Evolutionary conservation across 768 basidiomycete species (phyloP), one percentile per base, ranked within the genome.

Genomic region (Hericium erinaceus): DNA sequence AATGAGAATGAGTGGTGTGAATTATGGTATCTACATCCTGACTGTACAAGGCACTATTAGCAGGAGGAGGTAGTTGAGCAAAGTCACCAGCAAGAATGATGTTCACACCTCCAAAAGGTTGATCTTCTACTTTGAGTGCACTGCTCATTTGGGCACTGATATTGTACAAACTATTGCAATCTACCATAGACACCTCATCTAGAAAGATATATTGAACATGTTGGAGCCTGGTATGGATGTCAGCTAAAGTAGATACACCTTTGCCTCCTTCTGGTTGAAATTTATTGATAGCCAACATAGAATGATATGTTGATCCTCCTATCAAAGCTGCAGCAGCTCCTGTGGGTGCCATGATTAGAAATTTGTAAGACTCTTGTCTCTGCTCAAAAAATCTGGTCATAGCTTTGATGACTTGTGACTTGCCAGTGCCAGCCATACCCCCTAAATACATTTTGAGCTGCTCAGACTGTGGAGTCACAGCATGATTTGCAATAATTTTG

Each of bases 51-150:
- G 65, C 18, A 16, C 28, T 13, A 22, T 39, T 24, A 63, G 67
- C 28, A 71, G 39, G 33, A 10, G 58, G 76, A 4, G 74, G 73
- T 0, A 78, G 59, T 49, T 79, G 76, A 1, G 73, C 75, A 69
- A 77, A 76, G 55, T 78, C 76, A n/a, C 75, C 75, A 13, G 75
- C 74, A 57, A 77, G 68, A n/a, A 77, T 72, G 48, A 78, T 66
- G 55, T 73, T 74, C 24, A 73, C 66, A 0, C 75, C 74, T 22
- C 74, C 74, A 64, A 73, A 76, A 3, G 70, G 60, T 9, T 50
- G 44, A 39, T 64, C 65, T 13, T 38, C 2, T 1, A 58, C 49
- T n/a, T 61, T 58, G 10, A 59, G 28, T 2, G 66, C 62, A 28
- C 57, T 54, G 26, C 63, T 56, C 4, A 74, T 57, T n/a, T 57